These are phyloP conservation scores for Cephaloascus fragrans DNA, from an alignment of 805 yeast species.

Conservation along the genomic window DNA sequence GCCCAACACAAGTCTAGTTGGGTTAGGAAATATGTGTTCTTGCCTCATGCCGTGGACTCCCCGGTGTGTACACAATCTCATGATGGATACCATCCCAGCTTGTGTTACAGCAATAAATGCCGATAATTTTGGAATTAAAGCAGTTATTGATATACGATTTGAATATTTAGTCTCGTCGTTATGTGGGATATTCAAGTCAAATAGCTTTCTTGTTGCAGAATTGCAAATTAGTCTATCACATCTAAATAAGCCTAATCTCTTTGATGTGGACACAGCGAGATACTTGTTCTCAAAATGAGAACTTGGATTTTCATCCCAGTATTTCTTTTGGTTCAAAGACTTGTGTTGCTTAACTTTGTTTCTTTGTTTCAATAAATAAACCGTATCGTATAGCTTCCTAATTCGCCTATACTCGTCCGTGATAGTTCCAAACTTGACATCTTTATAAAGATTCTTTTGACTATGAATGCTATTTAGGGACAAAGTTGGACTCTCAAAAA, in stretches of 20 bases:
- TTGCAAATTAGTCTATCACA: constrained; percentile 36
- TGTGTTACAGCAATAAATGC: constrained; percentile 24
- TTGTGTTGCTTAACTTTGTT: constrained; percentile 7
- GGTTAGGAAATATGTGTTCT: constrained; percentile 30
- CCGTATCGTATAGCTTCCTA: constrained; percentile 16
- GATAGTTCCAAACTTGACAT: background rate
- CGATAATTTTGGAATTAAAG: constrained; percentile 23
- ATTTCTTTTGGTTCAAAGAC: constrained; percentile 14
- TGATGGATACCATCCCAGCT: constrained; percentile 23
- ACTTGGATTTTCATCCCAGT: constrained; percentile 14
- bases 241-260: constrained; percentile 33
- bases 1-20: constrained; percentile 15
- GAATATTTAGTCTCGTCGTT: constrained; percentile 23
- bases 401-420: constrained; percentile 9
- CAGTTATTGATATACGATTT: constrained; percentile 24
- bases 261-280: constrained; percentile 33
- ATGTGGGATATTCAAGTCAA: constrained; percentile 23
- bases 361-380: constrained; percentile 12
- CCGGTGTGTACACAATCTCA: constrained; percentile 24
- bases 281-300: constrained; percentile 17
- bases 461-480: background rate
- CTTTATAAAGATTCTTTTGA: background rate
- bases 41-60: constrained; percentile 32
- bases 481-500: background rate
- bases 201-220: constrained; percentile 33